These are phyloP conservation scores for Verruconis gallopava DNA, from an alignment of 2,329 filamentous ascomycete genomes.

Conservation along the genomic window DNA sequence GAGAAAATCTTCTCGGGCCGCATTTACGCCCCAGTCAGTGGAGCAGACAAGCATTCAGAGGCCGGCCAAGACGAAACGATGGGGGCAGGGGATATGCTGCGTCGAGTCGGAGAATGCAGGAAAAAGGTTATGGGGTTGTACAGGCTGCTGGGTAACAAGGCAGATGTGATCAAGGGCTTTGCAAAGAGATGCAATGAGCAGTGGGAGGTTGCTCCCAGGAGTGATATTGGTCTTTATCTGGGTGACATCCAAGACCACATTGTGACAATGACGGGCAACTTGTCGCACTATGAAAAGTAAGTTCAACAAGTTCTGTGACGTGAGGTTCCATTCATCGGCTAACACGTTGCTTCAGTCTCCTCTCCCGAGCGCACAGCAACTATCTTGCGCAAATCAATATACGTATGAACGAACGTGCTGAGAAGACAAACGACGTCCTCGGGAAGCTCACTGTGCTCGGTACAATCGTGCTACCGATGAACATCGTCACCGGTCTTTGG, in stretches of 20 bases:
- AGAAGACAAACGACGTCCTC: constrained; percentile 88
- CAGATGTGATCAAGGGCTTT: constrained; percentile 97
- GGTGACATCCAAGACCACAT: constrained; percentile 99
- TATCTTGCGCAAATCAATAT: constrained; percentile 99
- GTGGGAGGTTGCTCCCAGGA: constrained; percentile 89
- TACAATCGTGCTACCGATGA: constrained; percentile 96
- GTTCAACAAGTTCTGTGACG: too few relatives aligned
- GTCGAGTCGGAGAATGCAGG: constrained; percentile 81
- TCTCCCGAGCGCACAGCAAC: constrained; percentile 84
- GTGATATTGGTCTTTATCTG: constrained; percentile 92
- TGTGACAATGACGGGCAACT: constrained; percentile 93
- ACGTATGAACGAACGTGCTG: constrained; percentile 93
- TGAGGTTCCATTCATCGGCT: background rate
- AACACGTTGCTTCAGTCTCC: constrained; percentile 43
- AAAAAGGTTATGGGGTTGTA: constrained; percentile 98
- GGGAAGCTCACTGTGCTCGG: constrained; percentile 91
- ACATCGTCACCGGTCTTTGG: constrained; percentile 97
- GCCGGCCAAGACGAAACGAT: constrained; percentile 16
- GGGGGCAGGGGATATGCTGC: constrained; percentile 65
- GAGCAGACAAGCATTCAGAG: constrained; percentile 17
- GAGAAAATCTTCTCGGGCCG: constrained; percentile 2
- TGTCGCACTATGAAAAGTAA: constrained; percentile 92
- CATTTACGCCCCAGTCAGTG: background rate
- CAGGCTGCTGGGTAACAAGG: constrained; percentile 86
- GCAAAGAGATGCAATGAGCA: constrained; percentile 97